phyloP scores from a whole-genome alignment of 2,329 filamentous ascomycete genomes.

The Cladorrhinum sp. region DNA sequence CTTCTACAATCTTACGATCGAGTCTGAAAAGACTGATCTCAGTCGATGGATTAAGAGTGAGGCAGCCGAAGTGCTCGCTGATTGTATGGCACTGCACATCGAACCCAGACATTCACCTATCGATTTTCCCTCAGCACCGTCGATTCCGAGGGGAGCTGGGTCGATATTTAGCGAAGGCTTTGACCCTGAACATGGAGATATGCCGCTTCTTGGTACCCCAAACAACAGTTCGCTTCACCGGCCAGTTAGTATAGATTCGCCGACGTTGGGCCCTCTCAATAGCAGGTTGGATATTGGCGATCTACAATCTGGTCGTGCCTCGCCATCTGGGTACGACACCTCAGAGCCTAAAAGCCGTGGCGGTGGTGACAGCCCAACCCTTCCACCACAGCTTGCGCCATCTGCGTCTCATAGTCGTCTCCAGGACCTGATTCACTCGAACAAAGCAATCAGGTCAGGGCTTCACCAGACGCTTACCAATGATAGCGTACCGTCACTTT shows the following conservation, averaged over 20 bases:
- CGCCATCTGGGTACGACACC: conserved; percentile 47
- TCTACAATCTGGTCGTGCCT: conserved; percentile 48
- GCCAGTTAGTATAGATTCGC: conserved; percentile 5
- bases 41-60: conserved; percentile 78
- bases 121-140: conserved; percentile 9
- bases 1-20: conserved; percentile 75
- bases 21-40: conserved; percentile 74
- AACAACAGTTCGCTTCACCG: conserved; percentile 11
- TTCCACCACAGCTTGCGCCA: conserved; percentile 49
- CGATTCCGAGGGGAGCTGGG: conserved; percentile 5
- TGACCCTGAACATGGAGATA: conserved; percentile 18
- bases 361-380: conserved; percentile 59
- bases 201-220: conserved; percentile 18
- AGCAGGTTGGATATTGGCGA: conserved; percentile 38
- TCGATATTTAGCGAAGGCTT: conserved; percentile 8
- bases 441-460: conserved; percentile 55
- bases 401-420: conserved; percentile 54
- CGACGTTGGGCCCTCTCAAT: conserved; percentile 10
- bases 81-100: conserved; percentile 69
- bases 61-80: conserved; percentile 73
- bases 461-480: conserved; percentile 55
- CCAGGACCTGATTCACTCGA: conserved; percentile 59
- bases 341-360: conserved; percentile 41
- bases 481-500: conserved; percentile 56
- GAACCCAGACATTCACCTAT: conserved; percentile 1